Percentiles rank a stretch among this genome's conserved stretches.
Conservation (phyloP, 495 filamentous ascomycete genomes). For the Aspergillus bertholletiae region DNA sequence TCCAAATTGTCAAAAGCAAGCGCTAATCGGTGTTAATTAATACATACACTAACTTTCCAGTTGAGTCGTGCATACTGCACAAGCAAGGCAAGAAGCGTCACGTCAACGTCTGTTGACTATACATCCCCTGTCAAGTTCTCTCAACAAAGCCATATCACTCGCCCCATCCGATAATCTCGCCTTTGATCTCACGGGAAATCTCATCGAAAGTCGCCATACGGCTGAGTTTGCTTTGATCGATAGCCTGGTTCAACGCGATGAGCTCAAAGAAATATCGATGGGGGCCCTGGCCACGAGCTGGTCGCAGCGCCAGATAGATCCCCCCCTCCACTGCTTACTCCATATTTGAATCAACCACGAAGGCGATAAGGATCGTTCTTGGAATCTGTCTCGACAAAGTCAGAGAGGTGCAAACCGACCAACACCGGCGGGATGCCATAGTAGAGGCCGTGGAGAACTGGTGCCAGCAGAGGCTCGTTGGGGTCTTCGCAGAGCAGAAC, state of each 20-base stretch:
- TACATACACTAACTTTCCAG: background rate
- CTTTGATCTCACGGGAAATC: constrained; percentile 35
- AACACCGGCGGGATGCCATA: constrained; percentile 36
- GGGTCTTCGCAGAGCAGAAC: constrained; percentile 49
- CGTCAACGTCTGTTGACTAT: background rate
- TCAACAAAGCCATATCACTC: constrained; percentile 49
- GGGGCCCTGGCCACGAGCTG: constrained; percentile 41
- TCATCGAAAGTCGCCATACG: constrained; percentile 32
- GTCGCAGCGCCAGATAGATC: constrained; percentile 40
- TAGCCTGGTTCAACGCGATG: constrained; percentile 38
- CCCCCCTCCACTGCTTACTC: constrained; percentile 31
- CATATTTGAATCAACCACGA: constrained; percentile 45
- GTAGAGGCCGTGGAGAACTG: constrained; percentile 46
- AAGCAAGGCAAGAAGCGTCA: too few relatives aligned
- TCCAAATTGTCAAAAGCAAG: background rate
- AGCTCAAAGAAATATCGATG: constrained; percentile 52
- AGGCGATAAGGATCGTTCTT: constrained; percentile 21
- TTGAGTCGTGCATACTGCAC: background rate
- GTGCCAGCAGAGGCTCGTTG: constrained; percentile 43
- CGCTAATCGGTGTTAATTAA: background rate
- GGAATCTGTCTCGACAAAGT: constrained; percentile 28
- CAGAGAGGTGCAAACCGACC: constrained; percentile 31
- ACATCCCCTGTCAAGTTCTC: constrained; percentile 21
- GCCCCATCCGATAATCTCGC: constrained; percentile 49
- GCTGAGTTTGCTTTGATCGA: constrained; percentile 31